A percentile compares a stretch with the other conserved stretches of the same genome.
Conservation (phyloP, 2,329 filamentous ascomycete species). For the Penicillium corylophilum region DNA sequence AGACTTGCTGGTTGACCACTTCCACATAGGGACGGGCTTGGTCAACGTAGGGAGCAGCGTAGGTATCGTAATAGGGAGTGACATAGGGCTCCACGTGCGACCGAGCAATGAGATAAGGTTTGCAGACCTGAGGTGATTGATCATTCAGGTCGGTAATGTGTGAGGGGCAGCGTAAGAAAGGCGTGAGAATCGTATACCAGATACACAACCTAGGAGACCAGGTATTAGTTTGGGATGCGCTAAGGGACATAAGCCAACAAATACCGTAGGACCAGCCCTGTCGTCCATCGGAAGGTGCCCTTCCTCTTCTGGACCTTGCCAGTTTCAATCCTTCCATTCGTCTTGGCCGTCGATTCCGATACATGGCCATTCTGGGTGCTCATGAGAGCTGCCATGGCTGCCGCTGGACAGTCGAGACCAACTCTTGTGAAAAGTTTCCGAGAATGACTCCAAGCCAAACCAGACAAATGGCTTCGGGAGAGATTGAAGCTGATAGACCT, state of each 20-base stretch:
- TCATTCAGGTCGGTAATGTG: conserved; percentile 66
- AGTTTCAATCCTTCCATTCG: conserved; percentile 9
- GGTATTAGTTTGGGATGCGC: conserved; percentile 4
- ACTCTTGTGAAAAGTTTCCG: conserved; percentile 2
- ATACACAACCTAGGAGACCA: conserved; percentile 62
- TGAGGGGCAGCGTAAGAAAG: conserved; percentile 79
- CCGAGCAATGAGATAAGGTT: conserved; percentile 69
- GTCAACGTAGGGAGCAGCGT: conserved; percentile 80
- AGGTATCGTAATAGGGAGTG: conserved; percentile 80
- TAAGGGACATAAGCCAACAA: conserved; percentile 5
- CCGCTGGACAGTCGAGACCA: conserved; percentile 11
- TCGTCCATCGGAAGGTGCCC: conserved; percentile 33
- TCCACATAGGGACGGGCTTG: conserved; percentile 70
- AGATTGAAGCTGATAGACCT: background rate
- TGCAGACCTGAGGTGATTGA: conserved; percentile 74
- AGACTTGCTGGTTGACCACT: conserved; percentile 58
- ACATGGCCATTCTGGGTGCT: conserved; percentile 29
- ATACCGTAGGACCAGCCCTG: conserved; percentile 38
- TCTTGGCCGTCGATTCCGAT: conserved; percentile 19
- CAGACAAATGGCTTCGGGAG: background rate
- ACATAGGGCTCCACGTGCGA: conserved; percentile 71
- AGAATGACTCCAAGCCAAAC: background rate
- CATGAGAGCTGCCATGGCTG: conserved; percentile 22
- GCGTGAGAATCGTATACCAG: conserved; percentile 82
- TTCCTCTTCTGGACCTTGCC: conserved; percentile 15